Base-by-base conservation (phyloP, 2,329 filamentous ascomycete species). In the Lecanosticta acicola region DNA sequence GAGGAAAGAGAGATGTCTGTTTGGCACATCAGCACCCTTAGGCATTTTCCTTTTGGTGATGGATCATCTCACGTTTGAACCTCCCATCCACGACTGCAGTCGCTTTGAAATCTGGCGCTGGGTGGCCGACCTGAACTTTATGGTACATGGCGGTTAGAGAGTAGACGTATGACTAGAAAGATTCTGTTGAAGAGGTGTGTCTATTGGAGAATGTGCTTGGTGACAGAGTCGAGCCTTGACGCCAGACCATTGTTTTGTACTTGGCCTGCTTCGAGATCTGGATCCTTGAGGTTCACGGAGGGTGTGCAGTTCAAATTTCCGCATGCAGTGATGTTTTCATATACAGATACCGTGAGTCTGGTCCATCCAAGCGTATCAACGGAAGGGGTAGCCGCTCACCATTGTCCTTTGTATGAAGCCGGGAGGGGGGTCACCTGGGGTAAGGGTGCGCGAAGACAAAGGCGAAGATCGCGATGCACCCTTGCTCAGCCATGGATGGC, bases 31-130 rank as follows among this genome's bases (percentile, higher is more conserved):
- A n/a, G n/a, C n/a, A n/a, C n/a, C 33, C 11, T 3, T 14, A 19
- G 19, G n/a, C n/a, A n/a, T n/a, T n/a, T n/a, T n/a, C 9, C 10
- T 13, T 10, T 21, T 16, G 13, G n/a, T 19, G 10, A 17, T 9
- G 24, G n/a, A 16, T 9, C 32, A 3, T 14, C 43, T 17, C 50
- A 59, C 59, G 51, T 46, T 63, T 64, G 38, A 63, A 45, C 38
- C 54, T 58, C 13, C 60, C 59, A 40, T 63, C 60, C 20, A 63
- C 57, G 1, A 63, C 58, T 3, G 61, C 57, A 5, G 50, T 55
- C 34, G 50, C 46, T 11, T 52, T 53, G 46, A 63, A 63, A 16
- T 46, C 51, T 4, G 61, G 60, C 29, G 61, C 61, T n/a, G 51
- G 50, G 36, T 56, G 51, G 24, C 60, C 60, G 10, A 64, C 57